Conservation (phyloP, 805 yeast genomes). For the Lachancea sp. region DNA sequence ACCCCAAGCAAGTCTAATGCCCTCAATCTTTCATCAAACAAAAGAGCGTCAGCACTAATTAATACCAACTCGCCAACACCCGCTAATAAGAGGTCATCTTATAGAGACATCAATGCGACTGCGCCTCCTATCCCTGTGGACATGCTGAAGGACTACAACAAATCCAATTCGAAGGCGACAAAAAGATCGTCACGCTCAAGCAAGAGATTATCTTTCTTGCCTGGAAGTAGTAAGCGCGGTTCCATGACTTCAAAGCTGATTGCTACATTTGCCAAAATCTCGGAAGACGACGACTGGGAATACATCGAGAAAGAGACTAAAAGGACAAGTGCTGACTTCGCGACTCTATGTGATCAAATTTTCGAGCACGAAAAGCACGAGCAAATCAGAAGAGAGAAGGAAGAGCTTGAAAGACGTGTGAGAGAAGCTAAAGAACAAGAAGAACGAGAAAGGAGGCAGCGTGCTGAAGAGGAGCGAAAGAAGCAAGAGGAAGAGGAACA, state of each 20-base stretch:
- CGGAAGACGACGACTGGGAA: conserved; percentile 60
- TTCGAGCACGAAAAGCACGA: conserved; percentile 67
- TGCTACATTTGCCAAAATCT: conserved; percentile 65
- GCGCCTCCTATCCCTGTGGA: conserved; percentile 26
- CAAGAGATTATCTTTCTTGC: conserved; percentile 35
- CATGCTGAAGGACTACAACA: conserved; percentile 19
- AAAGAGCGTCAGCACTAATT: conserved; percentile 19
- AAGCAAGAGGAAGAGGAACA: conserved; percentile 22
- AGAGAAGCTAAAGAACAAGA: conserved; percentile 42
- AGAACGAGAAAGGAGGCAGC: conserved; percentile 34
- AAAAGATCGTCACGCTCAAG: conserved; percentile 25
- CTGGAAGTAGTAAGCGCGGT: conserved; percentile 46
- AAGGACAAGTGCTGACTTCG: conserved; percentile 73
- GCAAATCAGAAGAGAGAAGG: conserved; percentile 44
- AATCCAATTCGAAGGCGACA: conserved; percentile 6
- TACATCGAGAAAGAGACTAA: conserved; percentile 65
- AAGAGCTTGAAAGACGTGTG: conserved; percentile 41
- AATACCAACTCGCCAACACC: conserved; percentile 29
- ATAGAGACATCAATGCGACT: conserved; percentile 17
- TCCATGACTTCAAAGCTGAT: conserved; percentile 66
- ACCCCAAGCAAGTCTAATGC: conserved; percentile 23
- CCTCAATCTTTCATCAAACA: conserved; percentile 24
- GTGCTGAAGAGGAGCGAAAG: conserved; percentile 21
- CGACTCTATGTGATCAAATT: conserved; percentile 67
- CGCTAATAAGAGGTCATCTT: conserved; percentile 22